phyloP scores from a whole-genome alignment of 1,139 yeast genomes.

The Eremothecium coryli region DNA sequence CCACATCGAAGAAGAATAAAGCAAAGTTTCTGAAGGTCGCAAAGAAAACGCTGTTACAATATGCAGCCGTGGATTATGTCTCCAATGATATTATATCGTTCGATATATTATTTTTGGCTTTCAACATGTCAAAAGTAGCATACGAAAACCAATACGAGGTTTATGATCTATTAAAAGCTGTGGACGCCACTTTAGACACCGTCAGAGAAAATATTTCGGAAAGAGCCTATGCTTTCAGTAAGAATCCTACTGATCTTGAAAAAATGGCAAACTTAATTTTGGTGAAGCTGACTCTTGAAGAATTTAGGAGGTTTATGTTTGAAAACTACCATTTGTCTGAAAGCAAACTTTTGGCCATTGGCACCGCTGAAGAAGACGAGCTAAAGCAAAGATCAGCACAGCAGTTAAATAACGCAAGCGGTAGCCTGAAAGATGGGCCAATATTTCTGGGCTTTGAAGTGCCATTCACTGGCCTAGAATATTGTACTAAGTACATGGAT shows the following conservation, averaged over 20 bases:
- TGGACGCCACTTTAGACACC: constrained; percentile 23
- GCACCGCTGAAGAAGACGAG: constrained; percentile 11
- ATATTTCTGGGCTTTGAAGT: constrained; percentile 1
- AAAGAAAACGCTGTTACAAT: constrained; percentile 13
- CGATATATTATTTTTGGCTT: constrained; percentile 16
- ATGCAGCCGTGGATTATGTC: constrained; percentile 8
- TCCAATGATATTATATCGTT: constrained; percentile 5
- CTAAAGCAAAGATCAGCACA: constrained; percentile 7
- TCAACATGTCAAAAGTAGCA: constrained; percentile 18
- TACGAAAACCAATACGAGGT: constrained; percentile 20
- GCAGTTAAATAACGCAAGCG: background rate
- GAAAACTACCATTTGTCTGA: constrained; percentile 8
- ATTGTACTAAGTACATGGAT: constrained; percentile 2
- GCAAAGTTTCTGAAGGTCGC: constrained; percentile 16
- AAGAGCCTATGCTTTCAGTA: constrained; percentile 3
- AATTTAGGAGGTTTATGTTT: constrained; percentile 9
- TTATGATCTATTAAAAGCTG: constrained; percentile 13
- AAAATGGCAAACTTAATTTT: constrained; percentile 5
- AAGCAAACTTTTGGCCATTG: constrained; percentile 9
- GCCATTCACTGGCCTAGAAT: constrained; percentile 2
- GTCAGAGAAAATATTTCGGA: constrained; percentile 15
- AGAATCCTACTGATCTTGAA: background rate
- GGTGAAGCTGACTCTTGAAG: constrained; percentile 6
- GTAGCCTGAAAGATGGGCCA: background rate
- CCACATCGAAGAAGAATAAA: constrained; percentile 14